Conservation (phyloP, 2,329 filamentous ascomycete species). For the Fusarium marasasianum region DNA sequence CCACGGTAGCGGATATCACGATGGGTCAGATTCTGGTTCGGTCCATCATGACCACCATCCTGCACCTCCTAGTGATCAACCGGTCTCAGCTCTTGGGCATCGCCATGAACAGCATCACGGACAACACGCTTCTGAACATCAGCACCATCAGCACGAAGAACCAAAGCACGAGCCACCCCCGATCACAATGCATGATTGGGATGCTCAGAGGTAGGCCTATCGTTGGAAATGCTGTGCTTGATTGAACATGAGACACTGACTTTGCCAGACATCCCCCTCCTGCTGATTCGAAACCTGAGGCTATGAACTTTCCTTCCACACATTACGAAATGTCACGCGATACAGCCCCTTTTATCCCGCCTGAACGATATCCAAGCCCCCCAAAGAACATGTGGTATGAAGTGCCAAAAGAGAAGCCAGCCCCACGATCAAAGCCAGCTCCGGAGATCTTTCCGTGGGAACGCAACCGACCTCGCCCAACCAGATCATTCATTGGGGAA, state of each 20-base stretch:
- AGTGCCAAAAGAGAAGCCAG: constrained; percentile 72
- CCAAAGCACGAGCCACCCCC: constrained; percentile 37
- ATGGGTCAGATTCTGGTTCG: constrained; percentile 27
- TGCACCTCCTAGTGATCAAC: constrained; percentile 49
- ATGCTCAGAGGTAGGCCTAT: constrained; percentile 61
- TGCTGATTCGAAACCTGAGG: constrained; percentile 80
- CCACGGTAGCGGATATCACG: constrained; percentile 25
- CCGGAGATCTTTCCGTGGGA: constrained; percentile 94
- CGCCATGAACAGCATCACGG: constrained; percentile 29
- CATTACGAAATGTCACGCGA: constrained; percentile 88
- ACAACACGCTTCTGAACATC: not conserved
- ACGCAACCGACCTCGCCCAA: constrained; percentile 66
- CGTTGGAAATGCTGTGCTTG: not conserved
- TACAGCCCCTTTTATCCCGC: constrained; percentile 78
- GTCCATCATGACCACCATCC: constrained; percentile 30
- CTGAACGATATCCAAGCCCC: constrained; percentile 80
- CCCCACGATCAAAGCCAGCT: constrained; percentile 63
- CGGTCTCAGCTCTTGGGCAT: constrained; percentile 46
- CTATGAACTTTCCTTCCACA: constrained; percentile 79
- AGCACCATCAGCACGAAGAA: constrained; percentile 32
- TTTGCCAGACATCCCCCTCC: constrained; percentile 68
- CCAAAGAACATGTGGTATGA: constrained; percentile 91
- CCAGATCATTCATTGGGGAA: constrained; percentile 66
- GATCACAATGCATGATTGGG: constrained; percentile 55
- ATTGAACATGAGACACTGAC: constrained; percentile 13